Conservation (phyloP, 177 flowering plant species). For the Tripterygium wilfordii region DNA sequence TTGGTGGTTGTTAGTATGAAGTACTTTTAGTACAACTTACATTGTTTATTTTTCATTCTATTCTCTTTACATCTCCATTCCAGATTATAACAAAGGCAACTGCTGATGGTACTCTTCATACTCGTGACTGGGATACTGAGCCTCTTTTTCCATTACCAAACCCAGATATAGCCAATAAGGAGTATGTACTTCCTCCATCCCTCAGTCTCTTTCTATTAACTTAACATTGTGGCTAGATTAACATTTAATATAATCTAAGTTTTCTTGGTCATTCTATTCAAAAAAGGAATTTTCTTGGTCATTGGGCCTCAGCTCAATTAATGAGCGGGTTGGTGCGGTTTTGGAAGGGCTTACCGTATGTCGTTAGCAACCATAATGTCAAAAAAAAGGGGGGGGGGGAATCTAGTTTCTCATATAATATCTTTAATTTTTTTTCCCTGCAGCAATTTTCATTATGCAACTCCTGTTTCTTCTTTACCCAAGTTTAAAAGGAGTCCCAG, state of each 20-base stretch:
- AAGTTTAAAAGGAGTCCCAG: conserved; percentile 66
- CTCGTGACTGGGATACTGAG: conserved; percentile 90
- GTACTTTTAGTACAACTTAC: too few relatives aligned
- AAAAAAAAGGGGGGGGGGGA: too few relatives aligned
- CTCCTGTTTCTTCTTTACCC: conserved; percentile 34
- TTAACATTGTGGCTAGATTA: too few relatives aligned
- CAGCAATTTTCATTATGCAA: conserved; percentile 29
- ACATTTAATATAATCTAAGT: too few relatives aligned
- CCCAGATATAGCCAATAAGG: conserved; percentile 27
- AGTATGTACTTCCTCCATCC: conserved; percentile 35
- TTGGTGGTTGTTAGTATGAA: too few relatives aligned
- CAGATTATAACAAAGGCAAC: conserved; percentile 83
- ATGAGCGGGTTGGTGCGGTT: too few relatives aligned
- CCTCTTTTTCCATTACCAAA: conserved; percentile 74
- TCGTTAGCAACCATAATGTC: too few relatives aligned
- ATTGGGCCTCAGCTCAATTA: too few relatives aligned
- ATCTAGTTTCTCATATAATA: not conserved
- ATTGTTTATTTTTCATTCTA: not conserved
- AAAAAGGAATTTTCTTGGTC: too few relatives aligned
- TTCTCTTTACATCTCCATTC: conserved; percentile 1
- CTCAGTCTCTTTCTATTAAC: not conserved
- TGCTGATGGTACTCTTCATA: conserved; percentile 72
- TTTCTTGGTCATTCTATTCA: too few relatives aligned
- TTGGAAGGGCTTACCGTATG: too few relatives aligned
- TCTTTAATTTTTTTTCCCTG: not conserved